Evolutionary conservation across 495 filamentous ascomycete species (phyloP).

Genomic region (Hypoxylon intermedium): DNA sequence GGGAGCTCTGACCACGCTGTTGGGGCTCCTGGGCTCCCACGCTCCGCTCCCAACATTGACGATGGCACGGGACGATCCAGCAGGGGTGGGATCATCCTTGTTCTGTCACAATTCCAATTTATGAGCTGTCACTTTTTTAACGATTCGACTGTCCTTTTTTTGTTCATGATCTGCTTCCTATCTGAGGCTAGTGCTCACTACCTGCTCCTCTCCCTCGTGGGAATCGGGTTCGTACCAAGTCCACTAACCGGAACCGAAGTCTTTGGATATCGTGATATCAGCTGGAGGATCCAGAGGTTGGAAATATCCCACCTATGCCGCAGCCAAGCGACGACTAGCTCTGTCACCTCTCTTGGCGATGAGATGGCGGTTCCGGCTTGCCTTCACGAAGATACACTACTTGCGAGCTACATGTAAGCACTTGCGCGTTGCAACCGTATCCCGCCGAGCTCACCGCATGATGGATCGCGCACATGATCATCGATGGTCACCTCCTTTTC

Average conservation of each 20-base stretch:
- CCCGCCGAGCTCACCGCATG: constrained; percentile 36
- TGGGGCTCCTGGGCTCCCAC: background rate
- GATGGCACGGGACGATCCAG: constrained; percentile 38
- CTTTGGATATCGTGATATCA: background rate
- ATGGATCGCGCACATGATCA: constrained; percentile 36
- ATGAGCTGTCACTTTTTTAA: constrained; percentile 33
- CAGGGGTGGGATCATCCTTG: constrained; percentile 30
- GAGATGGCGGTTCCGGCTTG: background rate
- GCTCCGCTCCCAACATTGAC: constrained; percentile 7
- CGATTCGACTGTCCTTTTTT: constrained; percentile 18
- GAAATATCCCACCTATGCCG: background rate
- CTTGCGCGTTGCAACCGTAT: constrained; percentile 31
- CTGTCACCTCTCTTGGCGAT: constrained; percentile 13
- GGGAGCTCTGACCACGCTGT: constrained; percentile 25
- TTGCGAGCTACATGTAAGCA: constrained; percentile 35
- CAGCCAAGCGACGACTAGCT: background rate
- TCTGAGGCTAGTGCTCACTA: background rate
- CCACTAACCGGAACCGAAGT: background rate
- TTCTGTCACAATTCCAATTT: constrained; percentile 28
- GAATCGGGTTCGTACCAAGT: background rate
- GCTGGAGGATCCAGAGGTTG: background rate
- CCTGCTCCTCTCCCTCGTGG: background rate
- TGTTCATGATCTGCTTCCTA: constrained; percentile 1
- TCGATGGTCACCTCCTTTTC: constrained; percentile 30
- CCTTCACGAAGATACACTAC: constrained; percentile 16